phyloP scores from a whole-genome alignment of 345 rosid species.

The Brassica carinata region DNA sequence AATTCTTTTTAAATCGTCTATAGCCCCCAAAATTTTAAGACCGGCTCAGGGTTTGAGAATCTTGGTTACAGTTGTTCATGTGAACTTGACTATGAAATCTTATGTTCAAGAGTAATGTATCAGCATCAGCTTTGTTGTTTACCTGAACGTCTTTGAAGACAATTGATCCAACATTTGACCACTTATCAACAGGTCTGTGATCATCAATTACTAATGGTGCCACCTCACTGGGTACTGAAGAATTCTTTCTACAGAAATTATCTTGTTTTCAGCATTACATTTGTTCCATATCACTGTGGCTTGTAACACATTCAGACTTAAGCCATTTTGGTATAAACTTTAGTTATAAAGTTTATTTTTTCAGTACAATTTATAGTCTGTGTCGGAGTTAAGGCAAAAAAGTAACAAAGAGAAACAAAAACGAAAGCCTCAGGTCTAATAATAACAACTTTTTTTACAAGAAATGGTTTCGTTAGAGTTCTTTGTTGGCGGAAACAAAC shows the following conservation, averaged over 20 bases:
- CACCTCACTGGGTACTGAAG: conserved; percentile 70
- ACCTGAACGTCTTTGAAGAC: no score
- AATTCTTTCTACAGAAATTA: conserved; percentile 89
- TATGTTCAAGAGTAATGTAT: neutral
- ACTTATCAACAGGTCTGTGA: no score
- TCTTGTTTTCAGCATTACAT: conserved; percentile 87
- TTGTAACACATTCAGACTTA: conserved; percentile 81
- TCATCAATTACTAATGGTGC: conserved; percentile 73
- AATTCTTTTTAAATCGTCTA: no score
- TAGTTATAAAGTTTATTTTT: neutral
- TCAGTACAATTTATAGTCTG: neutral
- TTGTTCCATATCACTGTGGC: conserved; percentile 85
- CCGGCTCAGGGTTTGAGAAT: neutral
- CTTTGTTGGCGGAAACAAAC: conserved; percentile 20
- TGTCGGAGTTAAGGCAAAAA: neutral
- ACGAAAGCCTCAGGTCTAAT: neutral
- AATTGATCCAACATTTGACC: no score
- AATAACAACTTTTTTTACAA: neutral
- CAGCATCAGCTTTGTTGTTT: neutral
- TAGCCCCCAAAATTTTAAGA: no score
- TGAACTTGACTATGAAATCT: neutral
- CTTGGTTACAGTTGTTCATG: neutral
- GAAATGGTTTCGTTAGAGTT: neutral
- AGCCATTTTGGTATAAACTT: conserved; percentile 48
- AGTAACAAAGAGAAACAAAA: neutral